phyloP scores from a whole-genome alignment of 2,329 filamentous ascomycete species.

The Ophiostoma sp. region DNA sequence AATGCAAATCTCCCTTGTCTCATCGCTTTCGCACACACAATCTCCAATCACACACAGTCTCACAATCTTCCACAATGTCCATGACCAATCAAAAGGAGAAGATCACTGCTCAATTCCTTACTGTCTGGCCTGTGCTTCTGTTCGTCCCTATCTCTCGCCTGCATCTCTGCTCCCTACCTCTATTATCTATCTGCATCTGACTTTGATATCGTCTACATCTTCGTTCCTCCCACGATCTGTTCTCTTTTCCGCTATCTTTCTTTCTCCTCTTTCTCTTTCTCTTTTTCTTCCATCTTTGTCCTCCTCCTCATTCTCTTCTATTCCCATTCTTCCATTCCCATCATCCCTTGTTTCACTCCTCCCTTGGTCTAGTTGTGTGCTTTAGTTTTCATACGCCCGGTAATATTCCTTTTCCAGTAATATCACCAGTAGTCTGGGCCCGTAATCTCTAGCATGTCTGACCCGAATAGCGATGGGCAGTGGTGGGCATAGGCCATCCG shows the following conservation, averaged over 20 bases:
- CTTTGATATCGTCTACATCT: too few species aligned
- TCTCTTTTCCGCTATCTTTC: background rate
- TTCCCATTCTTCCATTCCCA: background rate
- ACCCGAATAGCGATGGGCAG: background rate
- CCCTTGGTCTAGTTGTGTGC: background rate
- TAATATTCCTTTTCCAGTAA: background rate
- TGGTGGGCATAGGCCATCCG: background rate
- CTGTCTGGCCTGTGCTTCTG: background rate
- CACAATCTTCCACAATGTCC: background rate
- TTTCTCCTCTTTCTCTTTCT: background rate
- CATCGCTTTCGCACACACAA: background rate
- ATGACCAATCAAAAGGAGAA: background rate
- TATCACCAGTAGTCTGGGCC: background rate
- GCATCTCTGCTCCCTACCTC: too few species aligned
- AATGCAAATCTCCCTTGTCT: background rate
- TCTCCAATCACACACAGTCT: background rate
- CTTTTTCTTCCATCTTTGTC: background rate
- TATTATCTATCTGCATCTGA: too few species aligned
- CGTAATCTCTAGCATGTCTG: background rate
- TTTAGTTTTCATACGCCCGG: background rate
- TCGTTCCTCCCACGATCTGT: background rate
- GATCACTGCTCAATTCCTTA: background rate
- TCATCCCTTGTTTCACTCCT: slow-evolving; percentile 1
- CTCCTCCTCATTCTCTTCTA: background rate
- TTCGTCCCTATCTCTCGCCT: too few species aligned